phyloP scores from a whole-genome alignment of 176 grass and related monocot species.

The Eremochloa ophiuroides region DNA sequence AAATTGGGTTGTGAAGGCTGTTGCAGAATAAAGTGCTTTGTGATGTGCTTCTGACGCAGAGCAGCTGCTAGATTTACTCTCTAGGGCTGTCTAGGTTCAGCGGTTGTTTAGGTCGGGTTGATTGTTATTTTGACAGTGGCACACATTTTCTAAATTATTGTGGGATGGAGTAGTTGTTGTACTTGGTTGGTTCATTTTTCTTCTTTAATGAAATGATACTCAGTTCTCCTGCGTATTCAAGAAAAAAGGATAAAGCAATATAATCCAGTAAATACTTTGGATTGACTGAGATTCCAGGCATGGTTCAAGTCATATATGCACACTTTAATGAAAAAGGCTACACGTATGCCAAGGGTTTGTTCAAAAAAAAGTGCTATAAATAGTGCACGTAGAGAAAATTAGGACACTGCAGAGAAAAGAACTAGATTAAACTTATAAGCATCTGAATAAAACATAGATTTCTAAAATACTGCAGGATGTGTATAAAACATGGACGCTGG shows the following conservation, averaged over 20 bases:
- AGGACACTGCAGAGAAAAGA: background rate
- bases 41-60: background rate
- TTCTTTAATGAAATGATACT: background rate
- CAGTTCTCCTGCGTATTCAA: background rate
- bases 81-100: background rate
- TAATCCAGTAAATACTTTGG: background rate
- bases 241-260: background rate
- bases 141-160: background rate
- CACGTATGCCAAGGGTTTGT: background rate
- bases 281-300: background rate
- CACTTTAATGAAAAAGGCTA: background rate
- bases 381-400: background rate
- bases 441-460: slow-evolving; percentile 17
- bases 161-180: background rate
- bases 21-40: background rate
- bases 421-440: background rate
- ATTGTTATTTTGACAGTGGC: background rate
- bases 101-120: background rate
- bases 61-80: background rate
- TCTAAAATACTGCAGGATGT: background rate
- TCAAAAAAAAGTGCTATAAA: background rate
- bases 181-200: background rate
- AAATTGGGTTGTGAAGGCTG: background rate
- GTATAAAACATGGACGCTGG: background rate
- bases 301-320: slow-evolving; percentile 3